Evolutionary conservation across 106 monocot genomes (phyloP), one percentile per base, ranked within the genome.

Genomic region (Phalaenopsis equestris): DNA sequence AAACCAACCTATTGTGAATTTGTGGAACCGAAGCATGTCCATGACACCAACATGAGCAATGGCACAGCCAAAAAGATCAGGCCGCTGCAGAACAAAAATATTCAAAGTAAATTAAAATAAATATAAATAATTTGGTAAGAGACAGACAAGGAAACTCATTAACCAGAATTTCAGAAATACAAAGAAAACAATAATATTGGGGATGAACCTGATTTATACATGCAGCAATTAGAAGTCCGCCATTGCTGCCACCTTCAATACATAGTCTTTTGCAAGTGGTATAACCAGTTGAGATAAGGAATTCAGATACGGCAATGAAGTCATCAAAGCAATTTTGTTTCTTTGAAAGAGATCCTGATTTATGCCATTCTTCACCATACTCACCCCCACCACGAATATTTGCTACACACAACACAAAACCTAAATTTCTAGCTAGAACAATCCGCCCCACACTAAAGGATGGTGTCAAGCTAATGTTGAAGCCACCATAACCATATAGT

Each of bases 281-380:
- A 73, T 91, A 95, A 11, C 95, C 91, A 77, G 75, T 24, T 55
- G 88, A 88, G 76, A 99, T 83, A 55, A 99, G 89, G 79, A 86
- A 91, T 77, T 99, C 99, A 19, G 91, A 95, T 78, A 86, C 78
- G 79, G 93, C 82, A 83, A 95, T 93, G 41, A 95, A 99, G 73
- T 99, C 99, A 81, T 99, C 99, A 81, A 99, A 99, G 75, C 92
- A 92, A 83, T 95, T 95, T 82, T 99, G 99, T 77, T 99, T 99
- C 72, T 88, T 89, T 43, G 94, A 85, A 77, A 93, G 91, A 61
- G 93, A 87, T 38, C 93, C 95, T 42, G 93, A 85, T 86, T 95
- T 89, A 68, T 99, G 99, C 99, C 99, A 99, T 65, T 91, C 93
- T 82, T 99, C 99, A 42, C 99, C 99, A 90, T 95, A 95, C 82